Base-by-base conservation (phyloP, 768 basidiomycete genomes). In the Auricularia auricula-judae region DNA sequence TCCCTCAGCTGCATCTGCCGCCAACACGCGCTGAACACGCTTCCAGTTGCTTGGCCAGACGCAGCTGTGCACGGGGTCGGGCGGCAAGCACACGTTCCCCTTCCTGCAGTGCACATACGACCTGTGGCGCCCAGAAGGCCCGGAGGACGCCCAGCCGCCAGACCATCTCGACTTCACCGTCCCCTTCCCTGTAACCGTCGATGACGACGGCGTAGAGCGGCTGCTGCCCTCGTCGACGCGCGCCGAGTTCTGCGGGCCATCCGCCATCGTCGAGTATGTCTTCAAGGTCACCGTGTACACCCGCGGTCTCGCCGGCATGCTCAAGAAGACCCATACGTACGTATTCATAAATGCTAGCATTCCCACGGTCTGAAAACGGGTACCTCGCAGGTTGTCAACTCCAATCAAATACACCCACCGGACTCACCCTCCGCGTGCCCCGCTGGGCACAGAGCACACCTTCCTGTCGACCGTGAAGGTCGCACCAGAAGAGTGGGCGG, bases 401-500 rank as follows among this genome's bases (percentile, higher is more conserved):
- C 81, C 81, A 1, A 76, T 88, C 63, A 71, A 71, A 4, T 87
- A 87, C 66, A 67, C 66, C 51, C 86, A 86, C 7, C 80, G 81
- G 56, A 78, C 79, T 61, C 80, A 84, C n/a, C 80, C 87, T 0
- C 76, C 77, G 63, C 76, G 80, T 12, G 83, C 86, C 3, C 82
- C 86, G 44, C 70, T 83, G 12, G 72, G 77, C 1, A 68, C 65
- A 3, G 74, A 74, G 12, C 74, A 79, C 0, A 73, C 78, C 33
- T 85, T 88, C 70, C 78, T 86, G 66, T 80, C 81, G 0, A 80
- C 81, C 2, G 71, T 89, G 64, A 88, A 88, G 71, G 75, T 78
- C 0, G 76, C 79, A 3, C 86, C 87, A 7, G 87, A 87, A 69
- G 87, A 88, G 70, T 89, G 86, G 85, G 73, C 77, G 29, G 21